Conservation (phyloP, 2,329 filamentous ascomycete species). For the Hymenoscyphus occultus region DNA sequence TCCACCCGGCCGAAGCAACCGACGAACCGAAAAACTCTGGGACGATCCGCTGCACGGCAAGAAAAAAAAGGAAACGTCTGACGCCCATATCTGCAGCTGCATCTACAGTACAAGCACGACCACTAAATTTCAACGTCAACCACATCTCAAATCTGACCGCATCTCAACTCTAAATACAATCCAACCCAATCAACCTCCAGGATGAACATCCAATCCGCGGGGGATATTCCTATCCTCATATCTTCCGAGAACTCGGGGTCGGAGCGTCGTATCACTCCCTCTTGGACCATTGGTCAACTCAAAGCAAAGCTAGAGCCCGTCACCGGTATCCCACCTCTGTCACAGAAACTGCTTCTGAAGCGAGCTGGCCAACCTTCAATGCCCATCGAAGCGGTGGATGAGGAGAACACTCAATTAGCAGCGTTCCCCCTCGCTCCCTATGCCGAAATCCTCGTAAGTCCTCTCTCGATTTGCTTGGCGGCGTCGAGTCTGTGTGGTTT, state of each 20-base stretch:
- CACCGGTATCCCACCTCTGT: conserved; percentile 81
- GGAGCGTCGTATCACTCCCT: conserved; percentile 86
- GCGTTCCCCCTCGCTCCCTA: conserved; percentile 68
- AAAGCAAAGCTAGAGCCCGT: conserved; percentile 88
- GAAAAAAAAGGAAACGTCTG: background rate
- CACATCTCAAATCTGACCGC: conserved; percentile 1
- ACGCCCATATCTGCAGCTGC: background rate
- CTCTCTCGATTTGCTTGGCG: background rate
- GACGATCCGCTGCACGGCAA: background rate
- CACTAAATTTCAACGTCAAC: background rate
- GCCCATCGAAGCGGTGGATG: conserved; percentile 65
- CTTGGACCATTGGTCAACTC: conserved; percentile 83
- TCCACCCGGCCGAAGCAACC: background rate
- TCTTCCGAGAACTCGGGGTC: conserved; percentile 74
- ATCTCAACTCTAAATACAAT: background rate
- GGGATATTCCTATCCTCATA: conserved; percentile 73
- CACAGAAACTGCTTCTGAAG: conserved; percentile 73
- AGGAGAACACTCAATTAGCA: conserved; percentile 65
- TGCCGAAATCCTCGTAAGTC: conserved; percentile 76
- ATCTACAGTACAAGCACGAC: background rate
- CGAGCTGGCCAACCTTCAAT: conserved; percentile 58
- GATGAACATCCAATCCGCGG: conserved; percentile 48
- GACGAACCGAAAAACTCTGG: background rate
- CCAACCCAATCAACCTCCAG: background rate
- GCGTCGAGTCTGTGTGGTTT: background rate